Conservation (phyloP, 495 filamentous ascomycete species). For the Xylaria flabelliformis region DNA sequence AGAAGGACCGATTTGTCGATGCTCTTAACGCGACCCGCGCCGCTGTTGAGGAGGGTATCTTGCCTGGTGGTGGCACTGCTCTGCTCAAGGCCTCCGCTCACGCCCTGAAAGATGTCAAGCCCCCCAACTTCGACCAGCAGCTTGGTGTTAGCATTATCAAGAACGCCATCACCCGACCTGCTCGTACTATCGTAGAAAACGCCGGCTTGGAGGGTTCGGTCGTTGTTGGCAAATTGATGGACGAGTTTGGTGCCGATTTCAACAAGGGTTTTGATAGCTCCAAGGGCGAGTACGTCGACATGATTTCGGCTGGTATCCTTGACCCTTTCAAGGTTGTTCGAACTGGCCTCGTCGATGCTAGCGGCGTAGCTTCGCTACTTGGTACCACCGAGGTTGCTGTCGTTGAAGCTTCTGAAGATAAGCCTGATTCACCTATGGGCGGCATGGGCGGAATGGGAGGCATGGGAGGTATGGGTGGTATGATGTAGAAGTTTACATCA, state of each 20-base stretch:
- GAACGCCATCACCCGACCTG: slow-evolving; percentile 94
- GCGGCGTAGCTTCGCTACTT: slow-evolving; percentile 93
- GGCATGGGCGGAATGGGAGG: slow-evolving; percentile 74
- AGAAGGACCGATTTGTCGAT: slow-evolving; percentile 99
- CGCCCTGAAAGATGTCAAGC: slow-evolving; percentile 79
- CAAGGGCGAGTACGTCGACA: slow-evolving; percentile 97
- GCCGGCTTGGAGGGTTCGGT: slow-evolving; percentile 95
- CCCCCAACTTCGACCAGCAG: slow-evolving; percentile 97
- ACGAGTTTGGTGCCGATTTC: slow-evolving; percentile 91
- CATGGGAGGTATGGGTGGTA: slow-evolving; percentile 71
- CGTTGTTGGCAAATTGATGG: slow-evolving; percentile 96
- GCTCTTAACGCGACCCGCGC: slow-evolving; percentile 97
- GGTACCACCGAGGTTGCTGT: slow-evolving; percentile 98
- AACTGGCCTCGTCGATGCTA: slow-evolving; percentile 91
- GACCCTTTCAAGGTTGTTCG: slow-evolving; percentile 99
- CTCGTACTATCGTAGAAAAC: slow-evolving; percentile 96
- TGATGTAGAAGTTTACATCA: slow-evolving; percentile 53
- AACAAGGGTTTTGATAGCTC: slow-evolving; percentile 97
- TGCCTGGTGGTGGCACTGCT: slow-evolving; percentile 97
- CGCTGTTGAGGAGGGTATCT: slow-evolving; percentile 97
- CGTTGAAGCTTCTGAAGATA: slow-evolving; percentile 93
- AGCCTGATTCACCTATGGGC: slow-evolving; percentile 62
- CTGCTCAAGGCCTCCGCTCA: slow-evolving; percentile 96
- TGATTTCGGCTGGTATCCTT: slow-evolving; percentile 95
- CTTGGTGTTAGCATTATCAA: slow-evolving; percentile 97